A percentile compares a stretch with the other conserved stretches of the same genome.
Conservation (phyloP, 2,329 filamentous ascomycete genomes). For the Penicillium oxalicum region DNA sequence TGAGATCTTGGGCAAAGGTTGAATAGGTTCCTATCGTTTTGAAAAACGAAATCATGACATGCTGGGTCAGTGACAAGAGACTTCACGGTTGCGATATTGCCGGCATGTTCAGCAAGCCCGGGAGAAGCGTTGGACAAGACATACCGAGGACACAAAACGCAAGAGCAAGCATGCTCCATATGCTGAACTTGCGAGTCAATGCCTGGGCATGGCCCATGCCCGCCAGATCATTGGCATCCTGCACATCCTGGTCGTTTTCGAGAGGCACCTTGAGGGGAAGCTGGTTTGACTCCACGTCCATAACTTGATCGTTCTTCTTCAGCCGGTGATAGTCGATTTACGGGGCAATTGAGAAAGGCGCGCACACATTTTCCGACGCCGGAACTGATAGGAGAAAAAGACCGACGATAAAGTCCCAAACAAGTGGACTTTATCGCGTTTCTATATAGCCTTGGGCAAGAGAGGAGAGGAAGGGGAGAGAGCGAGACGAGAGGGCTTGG, state of each 20-base stretch:
- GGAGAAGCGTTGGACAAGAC: not conserved
- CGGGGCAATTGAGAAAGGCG: slow-evolving; percentile 10
- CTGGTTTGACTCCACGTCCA: slow-evolving; percentile 27
- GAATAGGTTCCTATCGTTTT: slow-evolving; percentile 46
- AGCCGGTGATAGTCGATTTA: slow-evolving; percentile 21
- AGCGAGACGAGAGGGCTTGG: slow-evolving; percentile 1
- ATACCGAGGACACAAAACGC: slow-evolving; percentile 51
- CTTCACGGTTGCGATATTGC: too few species aligned
- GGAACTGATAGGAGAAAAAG: not conserved
- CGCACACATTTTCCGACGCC: slow-evolving; percentile 24
- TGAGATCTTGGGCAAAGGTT: slow-evolving; percentile 50
- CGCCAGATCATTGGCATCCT: slow-evolving; percentile 40
- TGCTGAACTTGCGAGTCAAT: slow-evolving; percentile 45
- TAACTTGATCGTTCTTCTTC: slow-evolving; percentile 16
- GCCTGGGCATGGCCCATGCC: slow-evolving; percentile 41
- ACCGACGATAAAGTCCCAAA: not conserved
- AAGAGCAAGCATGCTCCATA: slow-evolving; percentile 53
- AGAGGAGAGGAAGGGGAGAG: not conserved
- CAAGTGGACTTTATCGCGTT: slow-evolving; percentile 6
- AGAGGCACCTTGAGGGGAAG: slow-evolving; percentile 23
- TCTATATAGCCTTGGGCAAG: slow-evolving; percentile 12
- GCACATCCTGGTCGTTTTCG: slow-evolving; percentile 30
- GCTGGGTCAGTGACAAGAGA: too few species aligned
- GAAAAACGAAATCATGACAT: not conserved
- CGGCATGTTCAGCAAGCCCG: not conserved